Evolutionary conservation across 441 rosid species (phyloP).

Genomic region (Syzygium syzygioides): DNA sequence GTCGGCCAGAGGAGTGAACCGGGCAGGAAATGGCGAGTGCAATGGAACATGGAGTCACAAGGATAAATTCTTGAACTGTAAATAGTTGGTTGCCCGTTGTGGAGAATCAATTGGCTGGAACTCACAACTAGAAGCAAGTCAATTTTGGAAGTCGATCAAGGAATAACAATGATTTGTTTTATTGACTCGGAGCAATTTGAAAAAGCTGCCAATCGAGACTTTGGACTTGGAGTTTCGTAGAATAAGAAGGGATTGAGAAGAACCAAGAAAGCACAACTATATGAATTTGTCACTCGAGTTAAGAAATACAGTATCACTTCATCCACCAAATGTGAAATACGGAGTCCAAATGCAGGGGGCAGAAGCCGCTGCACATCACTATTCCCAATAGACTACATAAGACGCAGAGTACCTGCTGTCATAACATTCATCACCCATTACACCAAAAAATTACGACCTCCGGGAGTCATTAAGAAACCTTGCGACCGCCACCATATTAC

Average conservation of each 20-base stretch:
- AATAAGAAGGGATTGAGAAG: background rate
- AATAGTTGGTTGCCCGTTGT: background rate
- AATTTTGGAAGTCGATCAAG: background rate
- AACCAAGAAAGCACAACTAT: background rate
- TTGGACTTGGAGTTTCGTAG: background rate
- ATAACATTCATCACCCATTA: background rate
- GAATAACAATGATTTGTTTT: background rate
- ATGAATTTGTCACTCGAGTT: background rate
- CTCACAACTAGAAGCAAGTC: background rate
- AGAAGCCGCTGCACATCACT: background rate
- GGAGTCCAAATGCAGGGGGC: background rate
- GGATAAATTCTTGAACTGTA: background rate
- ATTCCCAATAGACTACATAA: background rate
- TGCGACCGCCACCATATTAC: slow-evolving; percentile 12
- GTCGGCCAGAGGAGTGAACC: background rate
- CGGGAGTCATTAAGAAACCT: background rate
- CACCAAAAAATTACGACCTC: background rate
- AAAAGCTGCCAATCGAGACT: background rate
- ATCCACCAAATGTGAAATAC: background rate
- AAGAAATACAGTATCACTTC: background rate
- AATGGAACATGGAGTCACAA: background rate
- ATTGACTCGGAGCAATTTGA: background rate
- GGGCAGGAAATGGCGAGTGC: background rate
- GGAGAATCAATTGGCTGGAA: background rate
- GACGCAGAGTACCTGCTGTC: background rate